Conservation (phyloP, 495 filamentous ascomycete genomes). For the Tuber magnatum region DNA sequence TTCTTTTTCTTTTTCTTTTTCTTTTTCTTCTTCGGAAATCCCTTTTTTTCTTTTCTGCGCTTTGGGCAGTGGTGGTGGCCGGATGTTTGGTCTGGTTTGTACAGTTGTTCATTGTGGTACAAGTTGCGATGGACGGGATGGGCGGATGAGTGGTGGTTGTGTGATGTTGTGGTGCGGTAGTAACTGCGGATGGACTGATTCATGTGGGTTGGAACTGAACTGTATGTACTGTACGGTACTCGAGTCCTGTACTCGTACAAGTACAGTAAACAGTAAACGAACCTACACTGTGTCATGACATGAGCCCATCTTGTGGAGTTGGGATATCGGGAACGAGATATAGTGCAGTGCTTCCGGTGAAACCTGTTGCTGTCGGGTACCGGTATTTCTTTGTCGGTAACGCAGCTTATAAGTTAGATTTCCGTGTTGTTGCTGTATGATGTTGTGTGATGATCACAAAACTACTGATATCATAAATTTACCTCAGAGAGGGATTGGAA, state of each 20-base stretch:
- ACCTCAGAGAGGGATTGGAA: background rate
- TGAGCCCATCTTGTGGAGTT: slow-evolving; percentile 2
- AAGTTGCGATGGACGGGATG: background rate
- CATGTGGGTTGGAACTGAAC: background rate
- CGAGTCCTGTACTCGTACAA: background rate
- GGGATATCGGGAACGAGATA: slow-evolving; percentile 8
- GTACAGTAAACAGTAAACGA: background rate
- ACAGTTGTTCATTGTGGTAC: slow-evolving; percentile 1
- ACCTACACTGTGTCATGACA: background rate
- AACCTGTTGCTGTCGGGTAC: slow-evolving; percentile 1
- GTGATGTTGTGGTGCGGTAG: background rate
- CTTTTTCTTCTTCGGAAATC: background rate
- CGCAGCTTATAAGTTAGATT: background rate
- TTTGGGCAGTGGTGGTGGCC: background rate
- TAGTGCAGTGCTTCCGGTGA: slow-evolving; percentile 1
- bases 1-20: too few species aligned
- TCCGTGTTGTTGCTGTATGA: background rate
- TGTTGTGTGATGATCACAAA: background rate
- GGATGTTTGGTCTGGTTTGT: slow-evolving; percentile 1
- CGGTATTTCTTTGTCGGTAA: slow-evolving; percentile 8
- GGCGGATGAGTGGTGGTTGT: background rate
- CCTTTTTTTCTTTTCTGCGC: background rate
- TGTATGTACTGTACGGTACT: background rate
- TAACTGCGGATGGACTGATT: background rate
- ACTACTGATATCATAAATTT: too few species aligned